These are phyloP conservation scores for Dothideomycetes sp. DNA, from an alignment of 2,329 filamentous ascomycete genomes.

Conservation along the genomic window DNA sequence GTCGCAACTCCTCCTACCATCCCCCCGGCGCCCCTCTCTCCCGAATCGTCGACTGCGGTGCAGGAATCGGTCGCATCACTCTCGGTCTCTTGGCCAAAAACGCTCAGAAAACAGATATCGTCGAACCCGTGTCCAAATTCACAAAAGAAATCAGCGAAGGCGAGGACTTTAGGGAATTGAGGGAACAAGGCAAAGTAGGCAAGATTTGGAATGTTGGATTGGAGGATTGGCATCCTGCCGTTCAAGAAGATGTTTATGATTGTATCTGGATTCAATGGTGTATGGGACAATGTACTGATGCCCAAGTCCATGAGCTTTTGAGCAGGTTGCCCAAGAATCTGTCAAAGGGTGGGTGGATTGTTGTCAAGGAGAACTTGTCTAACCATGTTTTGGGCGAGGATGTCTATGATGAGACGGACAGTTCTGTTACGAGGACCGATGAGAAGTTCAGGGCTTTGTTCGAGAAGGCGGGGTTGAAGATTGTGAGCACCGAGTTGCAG, in stretches of 20 bases:
- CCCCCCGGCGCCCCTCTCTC: slow-evolving; percentile 24
- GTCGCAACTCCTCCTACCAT: slow-evolving; percentile 29
- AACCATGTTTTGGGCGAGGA: slow-evolving; percentile 48
- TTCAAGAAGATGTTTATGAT: slow-evolving; percentile 51
- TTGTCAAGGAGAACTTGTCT: slow-evolving; percentile 74
- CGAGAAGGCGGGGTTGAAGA: slow-evolving; percentile 53
- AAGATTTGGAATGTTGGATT: slow-evolving; percentile 63
- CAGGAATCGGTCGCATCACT: slow-evolving; percentile 75
- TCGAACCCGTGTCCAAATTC: slow-evolving; percentile 80
- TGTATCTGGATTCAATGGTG: slow-evolving; percentile 92
- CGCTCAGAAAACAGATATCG: slow-evolving; percentile 64
- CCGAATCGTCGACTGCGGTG: slow-evolving; percentile 51
- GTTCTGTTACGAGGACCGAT: slow-evolving; percentile 69
- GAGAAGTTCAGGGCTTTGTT: slow-evolving; percentile 63
- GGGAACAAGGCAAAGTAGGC: slow-evolving; percentile 43
- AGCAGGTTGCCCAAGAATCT: slow-evolving; percentile 38
- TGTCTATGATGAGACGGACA: slow-evolving; percentile 66
- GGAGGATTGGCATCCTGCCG: slow-evolving; percentile 55
- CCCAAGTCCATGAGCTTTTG: slow-evolving; percentile 60
- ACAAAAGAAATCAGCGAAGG: slow-evolving; percentile 48
- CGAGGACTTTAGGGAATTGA: slow-evolving; percentile 25
- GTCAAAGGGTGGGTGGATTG: slow-evolving; percentile 45
- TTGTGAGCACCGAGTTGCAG: slow-evolving; percentile 66
- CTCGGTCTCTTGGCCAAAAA: slow-evolving; percentile 64
- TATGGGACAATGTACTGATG: slow-evolving; percentile 69